These are phyloP conservation scores for Acrasis kona DNA, from an alignment of 78 protist species.

Conservation along the genomic window DNA sequence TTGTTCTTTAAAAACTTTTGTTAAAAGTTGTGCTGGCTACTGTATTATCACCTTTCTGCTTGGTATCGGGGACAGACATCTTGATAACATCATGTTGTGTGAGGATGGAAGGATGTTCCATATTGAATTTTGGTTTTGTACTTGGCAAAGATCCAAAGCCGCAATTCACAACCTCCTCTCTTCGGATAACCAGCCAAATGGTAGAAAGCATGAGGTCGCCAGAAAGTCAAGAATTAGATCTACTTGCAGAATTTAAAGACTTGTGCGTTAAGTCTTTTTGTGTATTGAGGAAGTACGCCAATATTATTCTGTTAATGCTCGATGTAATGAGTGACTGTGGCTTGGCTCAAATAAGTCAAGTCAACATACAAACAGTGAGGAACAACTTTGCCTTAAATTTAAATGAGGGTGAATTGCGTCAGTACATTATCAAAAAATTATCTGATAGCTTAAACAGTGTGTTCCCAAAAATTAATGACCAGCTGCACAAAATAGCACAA, in stretches of 20 bases:
- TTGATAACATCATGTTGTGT: slow-evolving; percentile 83
- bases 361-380: slow-evolving; percentile 37
- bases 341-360: slow-evolving; percentile 55
- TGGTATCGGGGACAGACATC: slow-evolving; percentile 92
- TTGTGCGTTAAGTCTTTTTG: slow-evolving; percentile 79
- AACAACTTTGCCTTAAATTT: slow-evolving; percentile 81
- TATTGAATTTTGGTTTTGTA: slow-evolving; percentile 95
- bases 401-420: slow-evolving; percentile 76
- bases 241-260: slow-evolving; percentile 51
- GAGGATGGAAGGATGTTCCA: slow-evolving; percentile 69
- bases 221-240: slow-evolving; percentile 36
- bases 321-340: slow-evolving; percentile 79
- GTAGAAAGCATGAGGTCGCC: slow-evolving; percentile 94
- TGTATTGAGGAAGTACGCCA: slow-evolving; percentile 74
- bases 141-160: slow-evolving; percentile 91
- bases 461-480: too few relatives aligned
- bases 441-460: too few relatives aligned
- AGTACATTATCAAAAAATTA: slow-evolving; percentile 37
- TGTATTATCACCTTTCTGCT: slow-evolving; percentile 88
- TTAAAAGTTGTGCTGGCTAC: slow-evolving; percentile 85
- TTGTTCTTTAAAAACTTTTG: slow-evolving; percentile 59
- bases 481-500: too few relatives aligned
- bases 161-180: slow-evolving; percentile 88
- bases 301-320: slow-evolving; percentile 80
- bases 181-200: slow-evolving; percentile 83